Percentiles rank a stretch among this genome's conserved stretches.
Evolutionary conservation across 805 yeast species (phyloP).

Genomic region (Metschnikowia continentalis): DNA sequence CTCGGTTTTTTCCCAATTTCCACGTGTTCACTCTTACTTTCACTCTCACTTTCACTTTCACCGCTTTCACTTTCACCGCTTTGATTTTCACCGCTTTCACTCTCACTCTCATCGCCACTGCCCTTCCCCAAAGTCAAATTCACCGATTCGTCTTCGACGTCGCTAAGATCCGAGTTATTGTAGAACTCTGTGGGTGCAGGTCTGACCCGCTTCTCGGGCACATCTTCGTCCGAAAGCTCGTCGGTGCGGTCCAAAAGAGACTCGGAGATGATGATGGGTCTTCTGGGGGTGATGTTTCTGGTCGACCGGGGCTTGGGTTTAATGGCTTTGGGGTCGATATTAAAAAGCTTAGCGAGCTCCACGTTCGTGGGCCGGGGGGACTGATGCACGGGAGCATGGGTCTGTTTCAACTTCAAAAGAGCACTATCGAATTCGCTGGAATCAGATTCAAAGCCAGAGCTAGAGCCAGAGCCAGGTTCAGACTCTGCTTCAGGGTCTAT

Average conservation of each 20-base stretch:
- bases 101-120: neutral
- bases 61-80: neutral
- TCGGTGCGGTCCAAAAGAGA: neutral
- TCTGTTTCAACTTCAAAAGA: constrained; percentile 13
- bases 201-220: constrained; percentile 1
- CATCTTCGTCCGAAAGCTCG: neutral
- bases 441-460: neutral
- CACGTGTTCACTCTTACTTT: too few species aligned
- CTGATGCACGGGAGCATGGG: constrained; percentile 4
- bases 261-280: constrained; percentile 14
- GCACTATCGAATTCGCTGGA: constrained; percentile 16
- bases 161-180: constrained; percentile 4
- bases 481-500: too few species aligned
- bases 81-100: too few species aligned
- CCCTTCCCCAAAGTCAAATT: neutral
- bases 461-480: too few species aligned
- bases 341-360: constrained; percentile 15
- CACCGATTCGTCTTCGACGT: neutral
- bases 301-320: constrained; percentile 12
- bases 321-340: constrained; percentile 12
- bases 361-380: constrained; percentile 2
- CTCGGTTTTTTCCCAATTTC: too few species aligned
- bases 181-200: constrained; percentile 1
- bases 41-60: too few species aligned
- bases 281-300: constrained; percentile 14